phyloP scores from a whole-genome alignment of 306 rosid genomes.

The Prunus mira region DNA sequence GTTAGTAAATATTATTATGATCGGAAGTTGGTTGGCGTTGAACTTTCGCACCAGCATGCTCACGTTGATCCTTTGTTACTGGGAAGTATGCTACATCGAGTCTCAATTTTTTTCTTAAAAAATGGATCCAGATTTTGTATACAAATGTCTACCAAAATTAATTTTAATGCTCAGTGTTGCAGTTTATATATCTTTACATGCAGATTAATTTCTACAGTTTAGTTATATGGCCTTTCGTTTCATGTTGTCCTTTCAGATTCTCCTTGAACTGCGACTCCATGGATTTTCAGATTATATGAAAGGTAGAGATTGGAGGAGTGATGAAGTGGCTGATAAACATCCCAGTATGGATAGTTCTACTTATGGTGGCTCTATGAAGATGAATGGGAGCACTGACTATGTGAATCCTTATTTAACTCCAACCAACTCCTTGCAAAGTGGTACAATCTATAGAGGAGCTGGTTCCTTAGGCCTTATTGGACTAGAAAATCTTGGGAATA shows the following conservation, averaged over 20 bases:
- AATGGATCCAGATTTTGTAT: neutral
- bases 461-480: conserved; percentile 73
- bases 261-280: conserved; percentile 68
- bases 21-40: no score
- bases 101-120: neutral
- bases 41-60: neutral
- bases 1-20: no score
- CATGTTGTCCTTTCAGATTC: conserved; percentile 51
- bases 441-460: conserved; percentile 41
- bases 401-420: conserved; percentile 30
- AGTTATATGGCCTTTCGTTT: conserved; percentile 15
- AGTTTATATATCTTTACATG: conserved; percentile 10
- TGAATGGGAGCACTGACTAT: conserved; percentile 51
- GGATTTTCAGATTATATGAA: conserved; percentile 46
- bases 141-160: neutral
- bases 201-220: conserved; percentile 8
- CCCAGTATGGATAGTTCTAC: conserved; percentile 39
- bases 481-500: conserved; percentile 87
- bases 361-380: conserved; percentile 24
- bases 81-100: neutral
- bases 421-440: conserved; percentile 32
- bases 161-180: conserved; percentile 12
- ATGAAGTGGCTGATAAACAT: conserved; percentile 41
- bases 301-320: conserved; percentile 30
- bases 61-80: neutral